These are phyloP conservation scores for Amaranthus tricolor DNA, from an alignment of 179 eudicot genomes.

Conservation along the genomic window DNA sequence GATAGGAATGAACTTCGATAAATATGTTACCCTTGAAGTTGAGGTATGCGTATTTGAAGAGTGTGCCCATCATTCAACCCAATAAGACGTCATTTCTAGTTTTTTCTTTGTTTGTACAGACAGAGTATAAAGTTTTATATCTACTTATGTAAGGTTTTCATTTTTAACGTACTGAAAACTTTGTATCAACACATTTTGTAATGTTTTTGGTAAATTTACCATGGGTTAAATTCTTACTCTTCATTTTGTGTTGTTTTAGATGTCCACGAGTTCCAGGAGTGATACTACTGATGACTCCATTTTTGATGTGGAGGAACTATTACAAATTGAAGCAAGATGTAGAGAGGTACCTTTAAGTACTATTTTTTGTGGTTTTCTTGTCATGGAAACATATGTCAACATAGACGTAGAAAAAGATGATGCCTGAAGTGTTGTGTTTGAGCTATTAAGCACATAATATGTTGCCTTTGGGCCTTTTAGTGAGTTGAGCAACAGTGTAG, in stretches of 20 bases:
- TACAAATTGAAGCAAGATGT: conserved; percentile 59
- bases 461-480: background rate
- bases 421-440: background rate
- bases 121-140: too few species aligned
- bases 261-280: conserved; percentile 62
- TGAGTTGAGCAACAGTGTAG: background rate
- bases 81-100: too few species aligned
- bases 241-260: conserved; percentile 33
- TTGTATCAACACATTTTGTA: background rate
- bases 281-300: conserved; percentile 45
- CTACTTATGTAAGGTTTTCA: too few species aligned
- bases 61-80: too few species aligned
- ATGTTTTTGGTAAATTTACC: background rate
- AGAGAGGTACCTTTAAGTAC: conserved; percentile 52
- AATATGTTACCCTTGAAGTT: too few species aligned
- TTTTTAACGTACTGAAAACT: background rate
- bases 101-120: too few species aligned
- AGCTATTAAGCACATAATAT: background rate
- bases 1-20: too few species aligned
- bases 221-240: background rate
- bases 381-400: conserved; percentile 5
- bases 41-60: too few species aligned
- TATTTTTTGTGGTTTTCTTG: conserved; percentile 11
- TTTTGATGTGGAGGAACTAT: conserved; percentile 53
- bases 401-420: background rate